Conservation (phyloP, 495 filamentous ascomycete species). For the Aspergillus sclerotiicarbonarius region DNA sequence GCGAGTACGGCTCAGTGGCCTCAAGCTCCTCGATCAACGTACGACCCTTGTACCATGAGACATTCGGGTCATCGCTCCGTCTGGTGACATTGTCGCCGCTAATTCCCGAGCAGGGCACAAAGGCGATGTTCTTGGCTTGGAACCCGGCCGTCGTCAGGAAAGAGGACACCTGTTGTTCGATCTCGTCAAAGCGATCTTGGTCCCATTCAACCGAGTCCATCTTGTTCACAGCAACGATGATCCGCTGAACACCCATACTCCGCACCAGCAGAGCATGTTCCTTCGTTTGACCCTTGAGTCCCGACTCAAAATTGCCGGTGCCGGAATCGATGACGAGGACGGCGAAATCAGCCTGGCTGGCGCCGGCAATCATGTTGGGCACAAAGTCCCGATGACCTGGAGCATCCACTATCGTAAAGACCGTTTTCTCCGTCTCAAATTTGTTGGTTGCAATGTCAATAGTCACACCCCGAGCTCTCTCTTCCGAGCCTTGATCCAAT, state of each 20-base stretch:
- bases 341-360: conserved; percentile 93
- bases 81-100: conserved; percentile 80
- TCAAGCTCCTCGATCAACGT: conserved; percentile 85
- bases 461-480: conserved; percentile 86
- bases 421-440: conserved; percentile 82
- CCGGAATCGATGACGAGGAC: conserved; percentile 90
- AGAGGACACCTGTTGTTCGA: conserved; percentile 74
- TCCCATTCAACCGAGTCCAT: conserved; percentile 84
- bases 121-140: conserved; percentile 71
- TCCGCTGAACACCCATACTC: conserved; percentile 84
- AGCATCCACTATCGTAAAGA: conserved; percentile 92
- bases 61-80: conserved; percentile 52
- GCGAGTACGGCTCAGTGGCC: conserved; percentile 65
- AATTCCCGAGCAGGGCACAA: conserved; percentile 86
- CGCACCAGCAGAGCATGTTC: conserved; percentile 88
- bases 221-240: conserved; percentile 94
- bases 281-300: conserved; percentile 88
- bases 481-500: conserved; percentile 83
- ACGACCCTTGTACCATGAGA: conserved; percentile 74
- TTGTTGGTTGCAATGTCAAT: conserved; percentile 94
- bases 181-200: conserved; percentile 77
- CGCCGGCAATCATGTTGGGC: conserved; percentile 98
- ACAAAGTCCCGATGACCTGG: conserved; percentile 95
- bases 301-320: conserved; percentile 86
- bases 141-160: conserved; percentile 84